Conservation (phyloP, 129 eudicot genomes). For the Arctium minus region DNA sequence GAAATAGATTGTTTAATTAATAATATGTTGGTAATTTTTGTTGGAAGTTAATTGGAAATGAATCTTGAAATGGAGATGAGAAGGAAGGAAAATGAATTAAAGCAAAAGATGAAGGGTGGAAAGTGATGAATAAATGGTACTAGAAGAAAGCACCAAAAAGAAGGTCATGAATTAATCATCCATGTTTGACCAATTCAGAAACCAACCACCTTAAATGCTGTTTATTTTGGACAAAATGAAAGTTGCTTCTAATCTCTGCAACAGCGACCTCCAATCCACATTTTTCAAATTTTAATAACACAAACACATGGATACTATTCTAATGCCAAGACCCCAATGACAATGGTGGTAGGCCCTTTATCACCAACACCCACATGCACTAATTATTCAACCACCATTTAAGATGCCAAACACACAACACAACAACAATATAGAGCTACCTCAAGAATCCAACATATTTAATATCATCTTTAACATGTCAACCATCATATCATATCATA, state of each 20-base stretch:
- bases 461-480: background rate
- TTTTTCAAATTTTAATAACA: slow-evolving; percentile 19
- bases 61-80: background rate
- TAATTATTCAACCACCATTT: slow-evolving; percentile 13
- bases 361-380: slow-evolving; percentile 13
- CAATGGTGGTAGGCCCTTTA: background rate
- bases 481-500: background rate
- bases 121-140: slow-evolving; percentile 12
- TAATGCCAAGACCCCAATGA: slow-evolving; percentile 4
- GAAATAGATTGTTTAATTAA: background rate
- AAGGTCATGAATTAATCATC: background rate
- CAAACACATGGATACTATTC: slow-evolving; percentile 5
- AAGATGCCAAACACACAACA: background rate
- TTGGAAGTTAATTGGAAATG: background rate
- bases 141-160: slow-evolving; percentile 7
- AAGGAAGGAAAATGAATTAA: background rate
- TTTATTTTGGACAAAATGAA: slow-evolving; percentile 19
- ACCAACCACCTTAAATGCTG: slow-evolving; percentile 35
- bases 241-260: slow-evolving; percentile 32
- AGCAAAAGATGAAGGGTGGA: background rate
- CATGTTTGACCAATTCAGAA: slow-evolving; percentile 30
- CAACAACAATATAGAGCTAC: background rate
- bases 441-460: background rate
- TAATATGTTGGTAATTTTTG: background rate
- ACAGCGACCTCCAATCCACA: slow-evolving; percentile 24